Evolutionary conservation across 768 basidiomycete genomes (phyloP).

Genomic region (Lentinula aciculospora): DNA sequence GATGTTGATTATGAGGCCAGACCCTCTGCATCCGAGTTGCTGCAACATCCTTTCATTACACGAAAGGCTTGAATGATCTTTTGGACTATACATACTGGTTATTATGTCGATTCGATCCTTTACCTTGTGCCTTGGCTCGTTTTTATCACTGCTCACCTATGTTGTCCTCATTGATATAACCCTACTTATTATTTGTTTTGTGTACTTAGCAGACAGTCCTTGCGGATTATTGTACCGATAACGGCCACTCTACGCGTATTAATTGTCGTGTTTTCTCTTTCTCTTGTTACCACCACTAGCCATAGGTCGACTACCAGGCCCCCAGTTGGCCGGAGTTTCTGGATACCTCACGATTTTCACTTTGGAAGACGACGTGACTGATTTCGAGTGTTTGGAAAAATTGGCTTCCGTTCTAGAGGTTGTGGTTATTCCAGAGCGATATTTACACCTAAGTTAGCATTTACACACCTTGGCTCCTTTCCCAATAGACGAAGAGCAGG

Average conservation of each 20-base stretch:
- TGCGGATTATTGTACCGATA: constrained; percentile 4
- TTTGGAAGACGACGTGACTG: constrained; percentile 52
- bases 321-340: constrained; percentile 93
- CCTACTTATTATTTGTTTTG: neutral
- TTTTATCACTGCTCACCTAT: neutral
- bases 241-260: neutral
- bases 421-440: constrained; percentile 6
- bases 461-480: constrained; percentile 61
- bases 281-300: constrained; percentile 22
- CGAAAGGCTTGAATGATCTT: constrained; percentile 23
- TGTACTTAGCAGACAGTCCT: constrained; percentile 1
- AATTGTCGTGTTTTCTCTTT: constrained; percentile 11
- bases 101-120: neutral
- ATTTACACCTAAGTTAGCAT: neutral
- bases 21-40: constrained; percentile 71
- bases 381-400: constrained; percentile 69
- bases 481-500: constrained; percentile 66
- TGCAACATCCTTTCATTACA: constrained; percentile 69
- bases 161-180: constrained; percentile 1
- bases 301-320: constrained; percentile 67
- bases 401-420: constrained; percentile 52
- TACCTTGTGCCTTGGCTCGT: neutral
- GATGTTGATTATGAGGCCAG: constrained; percentile 77
- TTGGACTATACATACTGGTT: neutral
- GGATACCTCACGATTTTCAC: constrained; percentile 86